Conservation (phyloP, 768 basidiomycete species). For the Austroboletus eburneus region DNA sequence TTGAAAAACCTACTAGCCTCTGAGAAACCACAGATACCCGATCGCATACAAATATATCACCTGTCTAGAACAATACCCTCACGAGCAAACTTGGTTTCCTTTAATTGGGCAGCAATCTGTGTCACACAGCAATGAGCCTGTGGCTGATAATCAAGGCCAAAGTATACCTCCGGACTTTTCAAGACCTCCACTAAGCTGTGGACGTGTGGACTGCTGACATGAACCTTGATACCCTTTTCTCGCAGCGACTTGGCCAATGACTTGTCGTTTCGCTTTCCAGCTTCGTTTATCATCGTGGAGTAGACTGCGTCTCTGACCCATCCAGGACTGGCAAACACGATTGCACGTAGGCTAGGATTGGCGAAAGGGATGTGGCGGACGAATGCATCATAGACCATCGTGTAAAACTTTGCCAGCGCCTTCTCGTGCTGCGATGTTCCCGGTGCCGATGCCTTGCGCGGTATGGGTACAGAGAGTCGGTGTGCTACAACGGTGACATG, state of each 20-base stretch:
- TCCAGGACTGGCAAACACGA: constrained; percentile 95
- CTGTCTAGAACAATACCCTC: constrained; percentile 91
- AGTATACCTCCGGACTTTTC: constrained; percentile 84
- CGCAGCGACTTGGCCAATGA: constrained; percentile 65
- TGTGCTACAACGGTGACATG: constrained; percentile 96
- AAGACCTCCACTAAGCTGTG: constrained; percentile 93
- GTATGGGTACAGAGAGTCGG: constrained; percentile 83
- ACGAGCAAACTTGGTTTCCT: constrained; percentile 94
- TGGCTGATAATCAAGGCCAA: not conserved
- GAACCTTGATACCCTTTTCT: constrained; percentile 86
- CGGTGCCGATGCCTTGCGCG: constrained; percentile 83
- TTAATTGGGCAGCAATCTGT: constrained; percentile 71
- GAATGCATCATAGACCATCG: constrained; percentile 81
- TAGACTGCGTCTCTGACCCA: constrained; percentile 90
- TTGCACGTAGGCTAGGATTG: constrained; percentile 68
- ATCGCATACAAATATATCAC: constrained; percentile 35
- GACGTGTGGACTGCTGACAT: constrained; percentile 90
- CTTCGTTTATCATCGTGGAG: constrained; percentile 80
- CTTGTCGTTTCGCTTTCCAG: constrained; percentile 78
- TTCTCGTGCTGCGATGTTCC: constrained; percentile 89
- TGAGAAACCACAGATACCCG: not conserved
- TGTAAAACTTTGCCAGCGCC: constrained; percentile 79
- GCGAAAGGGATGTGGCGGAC: constrained; percentile 86
- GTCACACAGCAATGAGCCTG: constrained; percentile 1
- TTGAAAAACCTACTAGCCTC: constrained; percentile 78